Evolutionary conservation across 192 early-diverging fungal species (phyloP), one percentile per base, ranked within the genome.

Genomic region (Obelidium mucronatum): DNA sequence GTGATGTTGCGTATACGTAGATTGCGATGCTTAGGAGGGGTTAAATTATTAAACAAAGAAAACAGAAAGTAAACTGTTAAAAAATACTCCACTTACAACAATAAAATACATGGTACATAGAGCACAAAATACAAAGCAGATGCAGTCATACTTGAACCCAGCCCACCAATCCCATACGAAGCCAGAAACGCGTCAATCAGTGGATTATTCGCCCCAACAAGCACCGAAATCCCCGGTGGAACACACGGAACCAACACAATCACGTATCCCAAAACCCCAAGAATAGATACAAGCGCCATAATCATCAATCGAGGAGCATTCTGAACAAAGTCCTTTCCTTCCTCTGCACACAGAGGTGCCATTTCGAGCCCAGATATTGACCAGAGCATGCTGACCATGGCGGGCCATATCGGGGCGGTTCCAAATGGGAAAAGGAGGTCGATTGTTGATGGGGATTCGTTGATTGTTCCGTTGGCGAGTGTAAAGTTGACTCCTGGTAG

Each of bases 301-400:
- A 34, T 19, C 37, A 33, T 33, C 15, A 64, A 4, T 64, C 61
- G 4, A 3, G 61, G 61, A 34, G 34, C 61, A 35, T 64, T 64
- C 24, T 33, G 11, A 6, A 64, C 61, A 39, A 64, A 64, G 61
- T 64, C 61, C 11, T 30, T 33, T 22, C 24, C 28, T 64, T 64
- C 61, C 34, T 64, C 61, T 15, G 19, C 31, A 6, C 24, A 26
- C 17, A 64, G 61, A 37, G 61, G 61, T 24, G 61, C 61, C 61
- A 39, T 64, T 35, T 48, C 44, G 8, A 48, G 19, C 44, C 44
- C 44, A 48, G 44, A 48, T 0, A 48, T 19, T 15, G 44, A 48
- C 44, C 44, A 48, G 19, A 48, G 44, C 44, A 48, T 48, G 44
- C 44, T 48, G 11, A 48, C 44, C 44, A 48, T 48, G 8, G 11